Percentiles rank a stretch among this genome's conserved stretches.
phyloP scores from a whole-genome alignment of 2,329 filamentous ascomycete genomes.

The Ophiostoma australiae region DNA sequence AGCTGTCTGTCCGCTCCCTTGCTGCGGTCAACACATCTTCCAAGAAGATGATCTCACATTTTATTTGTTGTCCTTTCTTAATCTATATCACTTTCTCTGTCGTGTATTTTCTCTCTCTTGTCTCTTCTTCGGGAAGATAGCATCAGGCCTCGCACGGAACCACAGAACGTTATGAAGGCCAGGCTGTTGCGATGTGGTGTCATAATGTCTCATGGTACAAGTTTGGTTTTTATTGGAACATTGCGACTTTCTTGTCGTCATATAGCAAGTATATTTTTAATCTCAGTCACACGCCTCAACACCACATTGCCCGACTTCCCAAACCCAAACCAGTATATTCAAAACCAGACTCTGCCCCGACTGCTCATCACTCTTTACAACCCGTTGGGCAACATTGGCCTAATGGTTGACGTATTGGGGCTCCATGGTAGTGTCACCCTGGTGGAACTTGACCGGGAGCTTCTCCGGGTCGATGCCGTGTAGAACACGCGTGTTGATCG shows the following conservation, averaged over 20 bases:
- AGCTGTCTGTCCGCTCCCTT: not conserved
- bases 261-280: no score
- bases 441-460: conserved; percentile 27
- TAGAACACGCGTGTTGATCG: conserved; percentile 40
- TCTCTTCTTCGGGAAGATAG: not conserved
- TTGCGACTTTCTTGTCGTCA: no score
- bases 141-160: not conserved
- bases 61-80: not conserved
- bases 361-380: not conserved
- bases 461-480: conserved; percentile 36
- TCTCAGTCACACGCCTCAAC: not conserved
- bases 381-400: not conserved
- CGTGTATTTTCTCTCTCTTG: not conserved
- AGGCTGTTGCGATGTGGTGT: not conserved
- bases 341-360: no score
- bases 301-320: not conserved
- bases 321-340: not conserved
- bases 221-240: no score
- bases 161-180: not conserved
- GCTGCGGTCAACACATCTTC: not conserved
- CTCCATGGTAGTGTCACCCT: conserved; percentile 32
- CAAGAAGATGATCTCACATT: not conserved
- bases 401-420: conserved; percentile 42
- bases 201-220: not conserved
- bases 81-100: not conserved